phyloP scores from a whole-genome alignment of 495 filamentous ascomycete species.

The Penicillium cataractarum region DNA sequence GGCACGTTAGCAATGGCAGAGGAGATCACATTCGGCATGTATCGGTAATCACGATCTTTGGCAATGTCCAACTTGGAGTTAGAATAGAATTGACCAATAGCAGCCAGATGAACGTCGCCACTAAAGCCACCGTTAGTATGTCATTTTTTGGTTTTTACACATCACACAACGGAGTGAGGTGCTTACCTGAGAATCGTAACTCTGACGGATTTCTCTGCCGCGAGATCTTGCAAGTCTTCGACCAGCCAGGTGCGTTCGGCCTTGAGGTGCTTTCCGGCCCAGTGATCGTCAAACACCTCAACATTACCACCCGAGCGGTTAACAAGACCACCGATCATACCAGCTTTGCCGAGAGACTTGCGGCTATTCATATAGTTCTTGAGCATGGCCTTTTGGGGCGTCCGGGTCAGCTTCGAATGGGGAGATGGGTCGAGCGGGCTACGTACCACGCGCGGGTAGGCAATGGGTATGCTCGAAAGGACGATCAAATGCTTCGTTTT shows the following conservation, averaged over 20 bases:
- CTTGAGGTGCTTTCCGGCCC: constrained; percentile 95
- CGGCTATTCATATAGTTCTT: constrained; percentile 79
- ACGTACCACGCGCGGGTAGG: constrained; percentile 84
- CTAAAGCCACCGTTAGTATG: constrained; percentile 34
- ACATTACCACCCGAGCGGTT: constrained; percentile 92
- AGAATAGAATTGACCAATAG: constrained; percentile 92
- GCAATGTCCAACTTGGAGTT: constrained; percentile 76
- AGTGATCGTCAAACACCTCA: constrained; percentile 95
- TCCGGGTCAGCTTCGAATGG: constrained; percentile 9
- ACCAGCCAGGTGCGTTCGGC: constrained; percentile 83
- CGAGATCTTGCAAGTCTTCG: constrained; percentile 86
- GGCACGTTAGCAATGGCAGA: constrained; percentile 93
- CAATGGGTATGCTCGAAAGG: constrained; percentile 82
- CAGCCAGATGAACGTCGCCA: constrained; percentile 92
- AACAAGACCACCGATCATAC: constrained; percentile 77
- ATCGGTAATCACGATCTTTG: constrained; percentile 87
- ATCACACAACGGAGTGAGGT: too few species aligned
- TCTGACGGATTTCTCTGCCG: constrained; percentile 87
- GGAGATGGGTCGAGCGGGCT: constrained; percentile 34
- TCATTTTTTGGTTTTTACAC: too few species aligned
- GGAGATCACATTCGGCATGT: constrained; percentile 89
- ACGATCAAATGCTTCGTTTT: constrained; percentile 89
- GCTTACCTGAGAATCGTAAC: constrained; percentile 79
- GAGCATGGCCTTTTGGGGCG: constrained; percentile 58
- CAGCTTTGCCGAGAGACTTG: constrained; percentile 83